These are phyloP conservation scores for Saturnispora galanensis DNA, from an alignment of 805 yeast species.

Conservation along the genomic window DNA sequence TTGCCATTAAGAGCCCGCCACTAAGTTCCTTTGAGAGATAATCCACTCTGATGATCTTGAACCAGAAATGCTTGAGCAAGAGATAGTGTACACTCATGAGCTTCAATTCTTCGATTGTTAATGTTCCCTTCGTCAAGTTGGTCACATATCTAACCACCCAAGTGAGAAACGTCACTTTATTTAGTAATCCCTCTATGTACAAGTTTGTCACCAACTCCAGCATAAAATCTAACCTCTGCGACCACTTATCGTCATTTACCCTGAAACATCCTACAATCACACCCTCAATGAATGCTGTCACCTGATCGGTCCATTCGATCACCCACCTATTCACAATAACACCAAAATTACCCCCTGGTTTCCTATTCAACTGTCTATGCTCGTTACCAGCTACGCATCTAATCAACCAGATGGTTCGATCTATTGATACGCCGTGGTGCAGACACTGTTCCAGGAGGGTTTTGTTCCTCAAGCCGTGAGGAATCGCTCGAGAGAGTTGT, in stretches of 20 bases:
- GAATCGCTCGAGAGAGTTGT: constrained; percentile 66
- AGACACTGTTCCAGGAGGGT: constrained; percentile 66
- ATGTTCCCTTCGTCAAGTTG: constrained; percentile 11
- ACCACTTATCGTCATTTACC: constrained; percentile 29
- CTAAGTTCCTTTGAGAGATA: constrained; percentile 55
- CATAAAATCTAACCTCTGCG: constrained; percentile 46
- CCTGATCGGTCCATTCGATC: constrained; percentile 85
- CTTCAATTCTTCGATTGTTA: constrained; percentile 17
- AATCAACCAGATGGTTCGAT: constrained; percentile 87
- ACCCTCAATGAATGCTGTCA: constrained; percentile 48
- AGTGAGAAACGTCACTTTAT: constrained; percentile 47
- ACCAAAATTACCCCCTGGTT: constrained; percentile 16
- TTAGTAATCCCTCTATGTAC: constrained; percentile 59
- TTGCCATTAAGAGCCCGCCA: constrained; percentile 39
- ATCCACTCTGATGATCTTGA: constrained; percentile 45
- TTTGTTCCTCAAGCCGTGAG: constrained; percentile 80
- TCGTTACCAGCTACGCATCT: constrained; percentile 81
- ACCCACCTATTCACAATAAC: constrained; percentile 54
- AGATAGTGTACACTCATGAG: constrained; percentile 31
- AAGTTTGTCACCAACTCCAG: constrained; percentile 52
- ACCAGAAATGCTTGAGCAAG: constrained; percentile 62
- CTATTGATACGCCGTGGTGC: constrained; percentile 54
- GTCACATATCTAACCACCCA: constrained; percentile 51
- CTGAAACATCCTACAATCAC: constrained; percentile 34
- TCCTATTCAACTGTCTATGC: constrained; percentile 46